Conservation (phyloP, 163 green algal genomes). For the Scenedesmus sp. region DNA sequence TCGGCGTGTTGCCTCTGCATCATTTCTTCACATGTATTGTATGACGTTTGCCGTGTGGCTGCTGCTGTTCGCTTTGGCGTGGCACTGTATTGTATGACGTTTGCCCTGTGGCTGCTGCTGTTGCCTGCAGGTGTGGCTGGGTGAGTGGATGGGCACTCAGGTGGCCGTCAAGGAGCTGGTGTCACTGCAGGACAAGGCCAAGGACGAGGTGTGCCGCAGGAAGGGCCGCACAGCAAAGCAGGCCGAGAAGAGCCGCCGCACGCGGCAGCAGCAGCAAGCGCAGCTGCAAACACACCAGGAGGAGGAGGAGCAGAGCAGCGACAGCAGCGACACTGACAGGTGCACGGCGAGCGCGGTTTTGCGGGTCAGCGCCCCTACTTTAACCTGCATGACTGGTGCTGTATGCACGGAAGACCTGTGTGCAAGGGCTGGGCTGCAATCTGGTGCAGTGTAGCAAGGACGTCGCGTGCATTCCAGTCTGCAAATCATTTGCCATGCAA, state of each 20-base stretch:
- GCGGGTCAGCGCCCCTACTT: not conserved
- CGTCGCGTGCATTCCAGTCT: not conserved
- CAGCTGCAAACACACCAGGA: not conserved
- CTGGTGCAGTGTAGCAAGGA: too few species aligned
- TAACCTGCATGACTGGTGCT: not conserved
- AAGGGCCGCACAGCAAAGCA: not conserved
- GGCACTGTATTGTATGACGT: not conserved
- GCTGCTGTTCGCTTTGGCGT: too few species aligned
- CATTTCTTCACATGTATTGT: not conserved
- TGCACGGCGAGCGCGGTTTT: not conserved
- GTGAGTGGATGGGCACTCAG: conserved; percentile 68
- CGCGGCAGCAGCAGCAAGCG: not conserved
- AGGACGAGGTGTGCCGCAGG: conserved; percentile 28
- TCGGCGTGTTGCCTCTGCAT: not conserved
- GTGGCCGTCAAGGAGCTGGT: conserved; percentile 75
- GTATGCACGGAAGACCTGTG: not conserved
- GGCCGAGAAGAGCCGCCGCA: not conserved
- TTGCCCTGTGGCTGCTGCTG: not conserved
- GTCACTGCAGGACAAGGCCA: conserved; percentile 47
- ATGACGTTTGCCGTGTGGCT: not conserved
- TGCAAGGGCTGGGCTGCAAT: not conserved
- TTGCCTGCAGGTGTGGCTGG: conserved; percentile 66
- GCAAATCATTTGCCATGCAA: not conserved
- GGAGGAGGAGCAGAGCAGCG: not conserved
- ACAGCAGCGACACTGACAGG: conserved; percentile 34